Conservation (phyloP, 345 rosid genomes). For the Pugionium dolabratum region DNA sequence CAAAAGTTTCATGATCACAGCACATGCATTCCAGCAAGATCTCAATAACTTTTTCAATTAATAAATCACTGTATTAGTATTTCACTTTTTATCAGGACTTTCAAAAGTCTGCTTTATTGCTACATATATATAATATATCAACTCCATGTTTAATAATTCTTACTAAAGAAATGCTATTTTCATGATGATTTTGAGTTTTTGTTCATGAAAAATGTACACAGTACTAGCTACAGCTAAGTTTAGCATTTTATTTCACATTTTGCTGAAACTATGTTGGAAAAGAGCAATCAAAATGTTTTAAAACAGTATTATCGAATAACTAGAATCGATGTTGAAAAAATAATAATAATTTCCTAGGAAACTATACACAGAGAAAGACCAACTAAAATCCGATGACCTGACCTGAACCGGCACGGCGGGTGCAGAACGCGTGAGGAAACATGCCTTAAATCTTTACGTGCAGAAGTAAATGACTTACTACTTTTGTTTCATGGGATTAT, state of each 20-base stretch:
- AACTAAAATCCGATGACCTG: no score
- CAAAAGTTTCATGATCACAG: constrained; percentile 15
- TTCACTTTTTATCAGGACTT: background rate
- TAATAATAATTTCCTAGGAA: no score
- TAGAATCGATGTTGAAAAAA: no score
- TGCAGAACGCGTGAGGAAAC: constrained; percentile 21
- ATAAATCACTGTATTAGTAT: background rate
- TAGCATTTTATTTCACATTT: background rate
- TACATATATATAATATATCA: background rate
- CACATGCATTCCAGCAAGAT: constrained; percentile 37
- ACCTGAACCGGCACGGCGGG: constrained; percentile 16
- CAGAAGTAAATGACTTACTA: constrained; percentile 22
- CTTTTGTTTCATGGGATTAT: constrained; percentile 25
- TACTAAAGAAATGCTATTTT: no score
- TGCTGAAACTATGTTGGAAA: background rate
- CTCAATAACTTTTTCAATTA: background rate
- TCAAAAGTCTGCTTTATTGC: constrained; percentile 4
- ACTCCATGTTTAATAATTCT: no score
- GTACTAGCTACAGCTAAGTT: background rate
- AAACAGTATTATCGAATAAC: no score
- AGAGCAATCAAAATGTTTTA: background rate
- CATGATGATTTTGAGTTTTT: no score
- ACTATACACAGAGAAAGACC: no score
- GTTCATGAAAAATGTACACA: background rate
- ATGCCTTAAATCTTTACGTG: constrained; percentile 22